Conservation (phyloP, 768 basidiomycete genomes). For the Leccinum sublutescens region DNA sequence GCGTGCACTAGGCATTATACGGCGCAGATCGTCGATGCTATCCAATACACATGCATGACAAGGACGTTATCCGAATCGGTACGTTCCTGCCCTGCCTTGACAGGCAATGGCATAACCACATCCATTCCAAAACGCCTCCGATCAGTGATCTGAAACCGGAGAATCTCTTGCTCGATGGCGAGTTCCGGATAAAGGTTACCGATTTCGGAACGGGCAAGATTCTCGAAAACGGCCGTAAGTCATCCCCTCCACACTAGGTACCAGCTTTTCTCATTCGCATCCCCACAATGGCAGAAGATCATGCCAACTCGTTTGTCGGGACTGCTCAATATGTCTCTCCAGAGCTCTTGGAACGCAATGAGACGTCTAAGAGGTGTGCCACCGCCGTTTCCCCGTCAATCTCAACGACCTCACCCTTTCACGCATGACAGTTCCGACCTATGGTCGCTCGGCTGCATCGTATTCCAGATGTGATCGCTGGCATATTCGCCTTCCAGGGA, state of each 20-base stretch:
- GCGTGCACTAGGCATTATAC: constrained; percentile 79
- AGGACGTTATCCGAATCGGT: constrained; percentile 85
- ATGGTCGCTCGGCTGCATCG: constrained; percentile 93
- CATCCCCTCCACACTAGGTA: background rate
- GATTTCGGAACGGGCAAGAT: constrained; percentile 95
- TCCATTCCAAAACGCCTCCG: background rate
- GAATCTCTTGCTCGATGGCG: constrained; percentile 86
- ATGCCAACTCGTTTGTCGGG: constrained; percentile 78
- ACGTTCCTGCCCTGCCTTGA: constrained; percentile 9
- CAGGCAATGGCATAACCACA: constrained; percentile 12
- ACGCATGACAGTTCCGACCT: constrained; percentile 71
- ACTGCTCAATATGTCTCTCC: constrained; percentile 90
- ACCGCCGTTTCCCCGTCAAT: background rate
- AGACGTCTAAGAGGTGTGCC: constrained; percentile 70
- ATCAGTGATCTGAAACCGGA: constrained; percentile 76
- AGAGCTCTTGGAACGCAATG: constrained; percentile 71
- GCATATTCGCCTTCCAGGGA: constrained; percentile 88
- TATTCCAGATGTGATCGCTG: constrained; percentile 90
- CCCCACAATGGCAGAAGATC: constrained; percentile 40
- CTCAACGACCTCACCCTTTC: background rate
- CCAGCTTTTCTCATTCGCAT: constrained; percentile 1
- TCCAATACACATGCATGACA: constrained; percentile 84
- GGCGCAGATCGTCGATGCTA: constrained; percentile 85
- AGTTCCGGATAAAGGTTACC: constrained; percentile 88
- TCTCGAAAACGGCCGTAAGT: constrained; percentile 54